Evolutionary conservation across 257 asterid species (phyloP), one percentile per base, ranked within the genome.

Genomic region (Pogostemon cablin): DNA sequence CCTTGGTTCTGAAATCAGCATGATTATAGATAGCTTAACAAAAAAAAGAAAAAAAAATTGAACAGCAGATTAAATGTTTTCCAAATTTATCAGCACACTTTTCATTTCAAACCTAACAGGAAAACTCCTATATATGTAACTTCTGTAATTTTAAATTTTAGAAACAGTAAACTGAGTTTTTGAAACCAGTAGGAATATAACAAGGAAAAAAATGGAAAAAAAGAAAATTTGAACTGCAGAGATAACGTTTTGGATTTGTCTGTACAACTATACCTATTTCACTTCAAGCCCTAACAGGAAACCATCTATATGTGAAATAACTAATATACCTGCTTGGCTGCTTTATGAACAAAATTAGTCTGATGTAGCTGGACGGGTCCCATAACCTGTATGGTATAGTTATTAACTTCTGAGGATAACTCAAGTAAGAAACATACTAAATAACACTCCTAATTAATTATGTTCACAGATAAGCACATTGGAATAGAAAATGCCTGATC

Each of bases 261-360:
- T 49, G 44, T 49, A 59, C 37, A 5, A 39, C n/a, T 49, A 37
- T 49, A 59, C 37, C 9, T 7, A 44, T 12, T 57, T 42, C 72
- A 67, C 52, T 17, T 20, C 9, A 48, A 43, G 53, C n/a, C 17
- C 5, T 37, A 5, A 20, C 35, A 48, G 9, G 56, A 42, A 71
- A 40, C 37, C 9, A 20, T 54, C 20, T 7, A 25, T n/a, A 34
- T 34, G 41, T 50, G 40, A 17, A 53, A 58, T 20, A 81, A 58
- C 69, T 17, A 25, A 84, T 80, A 34, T 80, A 90, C 97, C 90
- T 69, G 88, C 83, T 87, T 90, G 53, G 96, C 84, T 17, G 73
- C 81, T 91, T 90, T 93, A 43, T 93, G 98, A 58, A 89, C 65
- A 68, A 88, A 87, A 75, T 78, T 85, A 74, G 81, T 71, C 57